Conservation (phyloP, 108 stramenopile species). For the Tribonema minus region DNA sequence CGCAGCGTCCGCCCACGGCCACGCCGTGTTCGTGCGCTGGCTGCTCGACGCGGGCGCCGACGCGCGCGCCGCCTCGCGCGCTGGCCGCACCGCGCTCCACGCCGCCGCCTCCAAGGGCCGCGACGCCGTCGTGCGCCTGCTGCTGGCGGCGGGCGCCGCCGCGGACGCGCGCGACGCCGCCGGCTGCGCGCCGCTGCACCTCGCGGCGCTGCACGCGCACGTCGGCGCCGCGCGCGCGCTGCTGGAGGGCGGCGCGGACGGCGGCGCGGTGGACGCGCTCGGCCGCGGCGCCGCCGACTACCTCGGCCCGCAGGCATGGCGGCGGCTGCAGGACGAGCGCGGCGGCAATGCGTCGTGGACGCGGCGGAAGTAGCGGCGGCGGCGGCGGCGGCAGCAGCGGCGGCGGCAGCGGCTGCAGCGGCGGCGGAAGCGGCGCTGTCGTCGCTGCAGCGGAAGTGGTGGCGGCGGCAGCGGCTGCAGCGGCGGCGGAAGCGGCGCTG, state of each 20-base stretch:
- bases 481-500: no score
- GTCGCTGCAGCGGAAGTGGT: no score
- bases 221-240: constrained; percentile 1
- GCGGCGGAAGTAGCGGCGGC: not conserved
- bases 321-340: constrained; percentile 1
- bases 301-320: constrained; percentile 9
- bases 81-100: constrained; percentile 25
- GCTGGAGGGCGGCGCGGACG: constrained; percentile 23
- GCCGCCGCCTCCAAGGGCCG: constrained; percentile 21
- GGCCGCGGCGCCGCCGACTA: constrained; percentile 1
- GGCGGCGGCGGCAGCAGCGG: not conserved
- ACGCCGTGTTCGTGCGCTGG: constrained; percentile 21
- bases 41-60: constrained; percentile 20
- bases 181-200: constrained; percentile 30
- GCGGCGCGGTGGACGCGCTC: not conserved
- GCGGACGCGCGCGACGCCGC: not conserved
- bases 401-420: no score
- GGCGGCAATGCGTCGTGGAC: not conserved
- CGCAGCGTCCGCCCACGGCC: constrained; percentile 15
- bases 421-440: not conserved
- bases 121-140: constrained; percentile 7
- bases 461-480: no score
- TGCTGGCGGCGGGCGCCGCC: not conserved
- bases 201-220: constrained; percentile 29
- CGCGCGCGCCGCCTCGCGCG: not conserved